Evolutionary conservation across 371 early-diverging fungal species (phyloP).

Genomic region (Nematocida ironsii): DNA sequence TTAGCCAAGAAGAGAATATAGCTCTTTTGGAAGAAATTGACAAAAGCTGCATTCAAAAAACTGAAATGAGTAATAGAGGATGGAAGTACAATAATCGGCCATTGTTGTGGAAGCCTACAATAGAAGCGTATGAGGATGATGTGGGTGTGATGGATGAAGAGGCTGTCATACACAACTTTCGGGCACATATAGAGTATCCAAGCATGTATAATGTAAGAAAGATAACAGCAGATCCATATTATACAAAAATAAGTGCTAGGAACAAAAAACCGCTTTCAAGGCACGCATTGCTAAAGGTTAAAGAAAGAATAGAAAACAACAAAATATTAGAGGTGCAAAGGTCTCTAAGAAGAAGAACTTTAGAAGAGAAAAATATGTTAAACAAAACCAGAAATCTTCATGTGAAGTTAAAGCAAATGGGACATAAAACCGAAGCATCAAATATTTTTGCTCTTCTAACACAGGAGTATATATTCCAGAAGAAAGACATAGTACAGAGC

Average conservation of each 20-base stretch:
- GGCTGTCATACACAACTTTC: constrained; percentile 16
- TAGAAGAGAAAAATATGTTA: constrained; percentile 5
- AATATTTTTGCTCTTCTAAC: constrained; percentile 32
- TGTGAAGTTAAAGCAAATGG: constrained; percentile 37
- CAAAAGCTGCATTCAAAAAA: background rate
- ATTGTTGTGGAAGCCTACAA: constrained; percentile 24
- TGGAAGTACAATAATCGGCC: constrained; percentile 12
- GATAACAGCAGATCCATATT: constrained; percentile 10
- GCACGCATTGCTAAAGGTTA: background rate
- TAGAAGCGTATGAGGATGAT: constrained; percentile 39
- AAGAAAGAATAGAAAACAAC: constrained; percentile 1
- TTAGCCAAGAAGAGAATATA: background rate
- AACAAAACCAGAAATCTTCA: constrained; percentile 23
- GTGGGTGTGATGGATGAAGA: background rate
- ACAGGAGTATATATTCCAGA: constrained; percentile 29
- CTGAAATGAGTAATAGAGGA: background rate
- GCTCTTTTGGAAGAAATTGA: background rate
- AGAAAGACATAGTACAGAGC: constrained; percentile 21
- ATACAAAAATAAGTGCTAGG: background rate
- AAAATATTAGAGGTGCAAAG: background rate
- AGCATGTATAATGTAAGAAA: background rate
- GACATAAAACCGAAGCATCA: constrained; percentile 33
- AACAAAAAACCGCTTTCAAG: background rate
- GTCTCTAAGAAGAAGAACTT: background rate
- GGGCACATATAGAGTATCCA: background rate